phyloP scores from a whole-genome alignment of 208 protist genomes.

The Acanthamoeba pearcei region DNA sequence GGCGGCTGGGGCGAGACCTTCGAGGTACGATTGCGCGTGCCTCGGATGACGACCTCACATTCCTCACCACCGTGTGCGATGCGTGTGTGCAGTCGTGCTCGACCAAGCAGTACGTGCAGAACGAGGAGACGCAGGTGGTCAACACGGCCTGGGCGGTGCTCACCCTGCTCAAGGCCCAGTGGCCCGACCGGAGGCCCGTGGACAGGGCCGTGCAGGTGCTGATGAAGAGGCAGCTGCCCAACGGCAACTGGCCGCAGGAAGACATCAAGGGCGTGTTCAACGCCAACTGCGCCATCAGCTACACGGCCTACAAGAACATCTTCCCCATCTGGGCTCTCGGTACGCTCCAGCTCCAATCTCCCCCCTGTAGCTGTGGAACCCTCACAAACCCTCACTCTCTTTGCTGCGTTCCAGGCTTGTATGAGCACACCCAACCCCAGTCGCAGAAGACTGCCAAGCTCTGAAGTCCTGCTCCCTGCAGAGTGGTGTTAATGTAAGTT shows the following conservation, averaged over 20 bases:
- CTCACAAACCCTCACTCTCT: not conserved
- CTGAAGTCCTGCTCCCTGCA: not conserved
- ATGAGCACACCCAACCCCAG: conserved; percentile 1
- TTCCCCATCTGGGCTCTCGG: conserved; percentile 98
- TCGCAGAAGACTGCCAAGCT: conserved; percentile 24
- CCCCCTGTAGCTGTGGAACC: too few species aligned
- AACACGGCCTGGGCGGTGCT: conserved; percentile 98
- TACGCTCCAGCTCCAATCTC: not conserved
- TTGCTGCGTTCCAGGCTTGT: not conserved
- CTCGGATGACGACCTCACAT: not conserved
- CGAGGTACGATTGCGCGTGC: not conserved
- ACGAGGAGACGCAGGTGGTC: conserved; percentile 94
- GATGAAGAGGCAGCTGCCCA: conserved; percentile 80
- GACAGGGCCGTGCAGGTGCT: conserved; percentile 90
- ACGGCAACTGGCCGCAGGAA: conserved; percentile 86
- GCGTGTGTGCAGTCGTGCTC: conserved; percentile 42
- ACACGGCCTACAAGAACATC: conserved; percentile 93
- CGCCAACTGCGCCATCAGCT: conserved; percentile 98
- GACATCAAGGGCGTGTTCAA: conserved; percentile 98
- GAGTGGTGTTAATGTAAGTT: too few species aligned
- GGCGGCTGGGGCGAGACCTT: conserved; percentile 98
- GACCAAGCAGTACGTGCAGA: conserved; percentile 58
- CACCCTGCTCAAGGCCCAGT: conserved; percentile 93
- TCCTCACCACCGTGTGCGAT: not conserved
- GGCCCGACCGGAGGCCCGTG: conserved; percentile 88